Evolutionary conservation across 164 flowering plant genomes (phyloP).

Genomic region (Chimonanthus praecox): DNA sequence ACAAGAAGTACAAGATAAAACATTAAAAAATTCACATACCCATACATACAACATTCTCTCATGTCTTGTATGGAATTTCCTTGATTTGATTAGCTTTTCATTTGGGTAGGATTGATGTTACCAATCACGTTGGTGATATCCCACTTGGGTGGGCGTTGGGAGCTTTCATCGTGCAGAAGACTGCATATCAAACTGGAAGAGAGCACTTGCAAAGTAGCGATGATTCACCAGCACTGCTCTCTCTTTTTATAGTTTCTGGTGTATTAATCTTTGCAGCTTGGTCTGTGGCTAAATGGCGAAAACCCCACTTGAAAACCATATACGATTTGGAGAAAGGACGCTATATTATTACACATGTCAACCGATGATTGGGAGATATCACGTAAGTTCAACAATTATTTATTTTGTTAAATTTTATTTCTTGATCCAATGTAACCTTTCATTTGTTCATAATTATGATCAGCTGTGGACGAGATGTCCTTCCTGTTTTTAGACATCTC

Average conservation of each 20-base stretch:
- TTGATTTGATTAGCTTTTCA: too few species aligned
- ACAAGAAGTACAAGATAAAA: too few species aligned
- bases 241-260: constrained; percentile 31
- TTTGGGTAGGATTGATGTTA: constrained; percentile 50
- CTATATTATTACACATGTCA: constrained; percentile 61
- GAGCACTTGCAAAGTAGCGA: constrained; percentile 27
- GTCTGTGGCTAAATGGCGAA: constrained; percentile 61
- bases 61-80: too few species aligned
- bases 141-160: constrained; percentile 98
- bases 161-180: constrained; percentile 72
- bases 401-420: too few species aligned
- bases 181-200: constrained; percentile 14
- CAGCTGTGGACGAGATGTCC: too few species aligned
- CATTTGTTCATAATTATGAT: too few species aligned
- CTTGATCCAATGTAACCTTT: too few species aligned
- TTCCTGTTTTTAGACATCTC: too few species aligned
- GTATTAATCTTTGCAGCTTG: constrained; percentile 43
- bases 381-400: too few species aligned
- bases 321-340: constrained; percentile 92
- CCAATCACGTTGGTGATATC: constrained; percentile 57
- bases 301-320: constrained; percentile 76
- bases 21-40: too few species aligned
- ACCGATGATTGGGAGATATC: constrained; percentile 16
- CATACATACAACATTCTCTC: too few species aligned
- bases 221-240: constrained; percentile 35